Evolutionary conservation across 1,139 yeast species (phyloP).

Genomic region (Candida sojae): DNA sequence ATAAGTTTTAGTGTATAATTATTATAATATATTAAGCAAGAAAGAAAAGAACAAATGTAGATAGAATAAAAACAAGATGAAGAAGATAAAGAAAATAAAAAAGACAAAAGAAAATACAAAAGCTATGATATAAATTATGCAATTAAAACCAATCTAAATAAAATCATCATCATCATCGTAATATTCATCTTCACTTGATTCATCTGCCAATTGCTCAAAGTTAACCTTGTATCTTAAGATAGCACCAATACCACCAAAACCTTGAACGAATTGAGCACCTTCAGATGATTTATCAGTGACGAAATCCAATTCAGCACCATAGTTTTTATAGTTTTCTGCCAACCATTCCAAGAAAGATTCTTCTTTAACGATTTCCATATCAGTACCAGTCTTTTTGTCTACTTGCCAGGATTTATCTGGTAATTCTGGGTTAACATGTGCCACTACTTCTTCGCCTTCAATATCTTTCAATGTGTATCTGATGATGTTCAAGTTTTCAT

Average conservation of each 20-base stretch:
- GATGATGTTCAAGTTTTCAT: slow-evolving; percentile 82
- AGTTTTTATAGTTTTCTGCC: slow-evolving; percentile 92
- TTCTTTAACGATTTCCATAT: slow-evolving; percentile 84
- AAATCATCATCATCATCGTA: slow-evolving; percentile 71
- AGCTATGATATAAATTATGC: slow-evolving; percentile 1
- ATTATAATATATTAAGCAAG: slow-evolving; percentile 2
- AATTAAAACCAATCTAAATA: slow-evolving; percentile 24
- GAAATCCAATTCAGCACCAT: slow-evolving; percentile 93
- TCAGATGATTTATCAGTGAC: slow-evolving; percentile 96
- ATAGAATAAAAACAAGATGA: not conserved
- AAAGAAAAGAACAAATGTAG: not conserved
- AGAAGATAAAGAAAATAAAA: not conserved
- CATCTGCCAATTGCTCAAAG: slow-evolving; percentile 91
- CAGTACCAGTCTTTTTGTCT: slow-evolving; percentile 85
- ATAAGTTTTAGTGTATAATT: slow-evolving; percentile 3
- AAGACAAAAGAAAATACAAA: not conserved
- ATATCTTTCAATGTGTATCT: slow-evolving; percentile 84
- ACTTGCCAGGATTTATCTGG: slow-evolving; percentile 75
- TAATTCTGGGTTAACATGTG: slow-evolving; percentile 69
- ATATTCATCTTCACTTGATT: slow-evolving; percentile 83
- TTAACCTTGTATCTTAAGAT: slow-evolving; percentile 93
- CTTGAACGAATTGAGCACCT: slow-evolving; percentile 97
- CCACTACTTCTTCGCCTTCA: slow-evolving; percentile 77
- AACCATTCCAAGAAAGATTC: slow-evolving; percentile 92
- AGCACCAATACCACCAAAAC: slow-evolving; percentile 99